Evolutionary conservation across 129 eudicot species (phyloP).

Genomic region (Lactuca saligna): DNA sequence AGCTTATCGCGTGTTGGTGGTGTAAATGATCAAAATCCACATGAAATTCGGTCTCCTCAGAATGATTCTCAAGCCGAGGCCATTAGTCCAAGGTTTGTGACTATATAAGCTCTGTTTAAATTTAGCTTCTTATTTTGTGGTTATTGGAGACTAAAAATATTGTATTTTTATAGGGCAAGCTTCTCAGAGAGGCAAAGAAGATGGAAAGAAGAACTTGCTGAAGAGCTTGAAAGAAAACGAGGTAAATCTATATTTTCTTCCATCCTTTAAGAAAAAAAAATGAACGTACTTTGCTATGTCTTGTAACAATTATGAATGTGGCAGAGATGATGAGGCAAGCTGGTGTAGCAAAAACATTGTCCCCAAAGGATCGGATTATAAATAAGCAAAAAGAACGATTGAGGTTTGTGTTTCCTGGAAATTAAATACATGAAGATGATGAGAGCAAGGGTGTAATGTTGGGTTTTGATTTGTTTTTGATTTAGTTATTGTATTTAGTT

Average conservation of each 20-base stretch:
- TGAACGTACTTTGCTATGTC: not conserved
- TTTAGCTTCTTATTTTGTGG: not conserved
- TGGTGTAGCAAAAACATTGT: conserved; percentile 64
- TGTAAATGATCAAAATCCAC: conserved; percentile 45
- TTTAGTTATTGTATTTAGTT: conserved; percentile 35
- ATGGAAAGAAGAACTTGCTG: conserved; percentile 94
- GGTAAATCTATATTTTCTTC: conserved; percentile 46
- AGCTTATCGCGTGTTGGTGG: conserved; percentile 44
- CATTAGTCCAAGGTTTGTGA: conserved; percentile 68
- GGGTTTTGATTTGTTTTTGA: not conserved
- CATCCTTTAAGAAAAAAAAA: conserved; percentile 5
- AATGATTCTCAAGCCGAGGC: conserved; percentile 49
- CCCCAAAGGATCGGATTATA: conserved; percentile 66
- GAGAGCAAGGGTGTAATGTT: not conserved
- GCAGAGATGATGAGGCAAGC: conserved; percentile 81
- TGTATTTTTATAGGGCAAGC: conserved; percentile 39
- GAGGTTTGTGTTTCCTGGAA: conserved; percentile 54
- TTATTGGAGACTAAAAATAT: conserved; percentile 6
- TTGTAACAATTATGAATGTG: not conserved
- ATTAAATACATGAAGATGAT: conserved; percentile 31
- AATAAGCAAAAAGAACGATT: conserved; percentile 48
- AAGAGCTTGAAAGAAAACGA: conserved; percentile 86
- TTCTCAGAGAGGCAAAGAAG: conserved; percentile 76
- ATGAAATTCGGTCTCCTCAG: conserved; percentile 48
- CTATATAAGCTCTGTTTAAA: not conserved